phyloP scores from a whole-genome alignment of 2,329 filamentous ascomycete genomes.

The Aspergillus chevalieri region DNA sequence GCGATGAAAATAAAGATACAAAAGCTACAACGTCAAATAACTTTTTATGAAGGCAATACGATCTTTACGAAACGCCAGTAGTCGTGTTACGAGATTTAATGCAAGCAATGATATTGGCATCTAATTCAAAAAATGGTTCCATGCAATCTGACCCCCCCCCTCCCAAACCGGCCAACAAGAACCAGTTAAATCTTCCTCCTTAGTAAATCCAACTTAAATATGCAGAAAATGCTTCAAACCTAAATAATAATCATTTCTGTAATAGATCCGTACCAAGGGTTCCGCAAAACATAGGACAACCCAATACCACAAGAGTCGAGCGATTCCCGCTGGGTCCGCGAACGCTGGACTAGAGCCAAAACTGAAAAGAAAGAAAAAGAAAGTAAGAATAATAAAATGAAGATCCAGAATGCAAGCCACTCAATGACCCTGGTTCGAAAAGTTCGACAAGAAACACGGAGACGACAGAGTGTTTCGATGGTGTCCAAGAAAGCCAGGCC shows the following conservation, averaged over 20 bases:
- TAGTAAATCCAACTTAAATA: neutral
- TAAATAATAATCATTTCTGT: neutral
- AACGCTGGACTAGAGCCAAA: neutral
- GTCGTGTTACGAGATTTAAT: neutral
- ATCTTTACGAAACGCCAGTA: neutral
- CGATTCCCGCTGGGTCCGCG: neutral
- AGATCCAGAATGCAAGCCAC: neutral
- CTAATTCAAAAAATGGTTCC: too few species aligned
- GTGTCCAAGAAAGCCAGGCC: conserved; percentile 3
- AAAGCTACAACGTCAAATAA: conserved; percentile 6
- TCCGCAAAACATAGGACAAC: neutral
- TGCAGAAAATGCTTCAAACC: neutral
- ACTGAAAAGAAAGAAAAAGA: neutral
- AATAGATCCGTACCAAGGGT: neutral
- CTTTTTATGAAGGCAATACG: neutral
- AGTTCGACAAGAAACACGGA: conserved; percentile 12
- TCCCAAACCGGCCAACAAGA: too few species aligned
- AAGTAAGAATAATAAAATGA: neutral
- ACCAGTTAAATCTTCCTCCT: neutral
- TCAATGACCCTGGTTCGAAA: neutral
- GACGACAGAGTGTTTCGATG: conserved; percentile 19
- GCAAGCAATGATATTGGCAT: neutral
- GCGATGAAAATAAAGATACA: conserved; percentile 3
- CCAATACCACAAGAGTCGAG: neutral
- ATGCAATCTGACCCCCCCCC: too few species aligned